Conservation (phyloP, 768 basidiomycete genomes). For the Suillus subaureus region DNA sequence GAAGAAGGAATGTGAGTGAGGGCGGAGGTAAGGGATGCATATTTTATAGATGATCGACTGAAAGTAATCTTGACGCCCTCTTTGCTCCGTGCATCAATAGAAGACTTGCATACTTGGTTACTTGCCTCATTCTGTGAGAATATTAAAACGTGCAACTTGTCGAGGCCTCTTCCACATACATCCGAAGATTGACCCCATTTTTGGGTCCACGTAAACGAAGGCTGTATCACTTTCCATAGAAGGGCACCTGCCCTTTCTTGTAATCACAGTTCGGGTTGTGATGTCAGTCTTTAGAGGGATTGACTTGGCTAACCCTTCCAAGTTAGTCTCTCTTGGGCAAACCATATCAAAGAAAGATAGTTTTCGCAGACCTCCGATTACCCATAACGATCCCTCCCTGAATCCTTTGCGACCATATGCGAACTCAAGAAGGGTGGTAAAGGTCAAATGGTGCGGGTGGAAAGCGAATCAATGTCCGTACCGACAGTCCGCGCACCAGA, state of each 20-base stretch:
- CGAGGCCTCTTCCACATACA: neutral
- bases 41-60: slow-evolving; percentile 26
- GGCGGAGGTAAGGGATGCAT: slow-evolving; percentile 12
- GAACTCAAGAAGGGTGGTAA: neutral
- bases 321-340: neutral
- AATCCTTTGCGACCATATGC: neutral
- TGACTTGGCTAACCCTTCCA: neutral
- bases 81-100: slow-evolving; percentile 15
- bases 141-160: slow-evolving; percentile 1
- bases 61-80: slow-evolving; percentile 10
- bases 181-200: neutral
- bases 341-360: neutral
- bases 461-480: neutral
- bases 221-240: neutral
- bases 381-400: neutral
- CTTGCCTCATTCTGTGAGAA: slow-evolving; percentile 24
- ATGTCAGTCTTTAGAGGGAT: neutral
- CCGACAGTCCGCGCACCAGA: neutral
- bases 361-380: neutral
- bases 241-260: neutral
- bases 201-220: neutral
- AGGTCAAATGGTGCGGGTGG: neutral
- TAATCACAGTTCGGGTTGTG: neutral
- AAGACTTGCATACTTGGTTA: slow-evolving; percentile 29
- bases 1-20: slow-evolving; percentile 8